These are phyloP conservation scores for Fusarium liriodendri DNA, from an alignment of 2,329 filamentous ascomycete genomes.

Conservation along the genomic window DNA sequence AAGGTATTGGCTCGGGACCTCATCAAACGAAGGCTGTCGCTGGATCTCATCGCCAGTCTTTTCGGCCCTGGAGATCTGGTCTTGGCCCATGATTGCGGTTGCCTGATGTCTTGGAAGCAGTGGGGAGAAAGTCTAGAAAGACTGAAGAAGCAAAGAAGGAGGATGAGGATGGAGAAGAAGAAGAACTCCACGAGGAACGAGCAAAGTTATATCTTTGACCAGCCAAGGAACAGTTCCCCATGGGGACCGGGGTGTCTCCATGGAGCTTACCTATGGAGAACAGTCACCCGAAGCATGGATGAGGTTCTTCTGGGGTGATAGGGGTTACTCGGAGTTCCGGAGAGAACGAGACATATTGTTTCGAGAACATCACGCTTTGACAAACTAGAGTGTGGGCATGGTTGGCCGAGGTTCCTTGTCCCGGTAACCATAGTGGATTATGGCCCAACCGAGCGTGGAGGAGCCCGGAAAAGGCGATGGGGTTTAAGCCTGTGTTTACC, in stretches of 20 bases:
- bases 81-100: not conserved
- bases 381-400: not conserved
- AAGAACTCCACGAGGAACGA: not conserved
- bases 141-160: not conserved
- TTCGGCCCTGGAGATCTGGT: not conserved
- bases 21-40: not conserved
- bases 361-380: not conserved
- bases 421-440: not conserved
- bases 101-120: not conserved
- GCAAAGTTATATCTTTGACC: not conserved
- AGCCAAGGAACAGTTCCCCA: not conserved
- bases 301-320: not conserved
- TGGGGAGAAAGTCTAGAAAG: not conserved
- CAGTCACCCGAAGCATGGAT: not conserved
- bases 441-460: not conserved
- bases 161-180: not conserved
- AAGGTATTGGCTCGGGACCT: not conserved
- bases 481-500: not conserved
- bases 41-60: conserved; percentile 2
- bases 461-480: not conserved
- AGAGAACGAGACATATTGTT: not conserved
- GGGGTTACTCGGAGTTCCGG: not conserved
- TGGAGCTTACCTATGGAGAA: not conserved
- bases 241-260: not conserved
- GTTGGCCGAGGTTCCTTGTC: not conserved